Base-by-base conservation (phyloP, 1,284 basidiomycete species). In the Thecaphora thlaspeos region DNA sequence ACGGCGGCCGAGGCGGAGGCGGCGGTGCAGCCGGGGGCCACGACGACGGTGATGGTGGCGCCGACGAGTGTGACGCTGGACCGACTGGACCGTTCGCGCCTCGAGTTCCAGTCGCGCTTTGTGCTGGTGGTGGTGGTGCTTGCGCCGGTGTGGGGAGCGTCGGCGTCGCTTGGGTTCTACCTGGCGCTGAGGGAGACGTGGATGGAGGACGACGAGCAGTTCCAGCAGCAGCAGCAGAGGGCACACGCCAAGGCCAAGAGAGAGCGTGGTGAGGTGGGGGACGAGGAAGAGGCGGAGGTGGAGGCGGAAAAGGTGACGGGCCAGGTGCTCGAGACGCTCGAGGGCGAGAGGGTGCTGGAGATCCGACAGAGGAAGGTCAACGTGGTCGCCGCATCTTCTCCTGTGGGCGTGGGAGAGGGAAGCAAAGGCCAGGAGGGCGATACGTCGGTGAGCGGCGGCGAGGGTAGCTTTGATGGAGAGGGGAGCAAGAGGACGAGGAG, bases 111-210 rank as follows among this genome's bases (percentile, higher is more conserved):
- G 34, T 55, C 63, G 4, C 39, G 51, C 12, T 36, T 21, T 5
- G 22, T 61, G 2, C 39, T 48, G 8, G 47, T 30, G 21, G 50
- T 66, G 32, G 32, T 61, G 2, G 24, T 30, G 0, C 38, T 61
- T 12, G 58, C 59, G 23, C 63, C 63, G 2, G 14, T 66, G 10
- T 41, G 61, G 5, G 63, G 63, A 17, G 59, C 44, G 1, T 61
- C 51, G 26, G 58, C 63, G 4, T 58, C 59, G 18, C 26, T 58
- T 10, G 58, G 49, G 3, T 42, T 61, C 28, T 66, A 61, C 28
- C 41, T 66, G 22, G 55, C 63, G 4, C 40, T 51, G n/a, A 43
- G 63, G 2, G 49, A 51, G 34, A 41, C 39, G 8, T 66, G 59
- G 55, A 50, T 59, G 2, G 41, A 58, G 41, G 48, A 55, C 34